Evolutionary conservation across 176 grass and related monocot species (phyloP), one percentile per base, ranked within the genome.

Genomic region (Saccharum spontaneum): DNA sequence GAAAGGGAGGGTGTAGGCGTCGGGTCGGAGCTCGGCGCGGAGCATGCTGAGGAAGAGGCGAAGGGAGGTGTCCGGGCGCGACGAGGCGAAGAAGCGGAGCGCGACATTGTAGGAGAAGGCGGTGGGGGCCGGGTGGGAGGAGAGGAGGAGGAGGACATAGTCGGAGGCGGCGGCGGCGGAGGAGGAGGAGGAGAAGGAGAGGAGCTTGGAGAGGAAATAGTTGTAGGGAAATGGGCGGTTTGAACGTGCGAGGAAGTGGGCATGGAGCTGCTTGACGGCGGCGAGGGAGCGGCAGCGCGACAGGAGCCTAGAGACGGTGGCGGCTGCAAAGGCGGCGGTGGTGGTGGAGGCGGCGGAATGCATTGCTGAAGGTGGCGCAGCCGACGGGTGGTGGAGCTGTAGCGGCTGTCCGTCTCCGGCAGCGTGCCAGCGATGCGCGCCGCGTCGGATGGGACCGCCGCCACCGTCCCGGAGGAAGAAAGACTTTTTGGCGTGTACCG

Each of bases 131-230:
- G 79, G 72, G 24, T 88, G 86, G 20, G 86, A 88, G 0, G 79
- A 20, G 79, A 88, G 71, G 49, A 88, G 86, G 48, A 70, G 73
- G 16, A 88, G 79, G 63, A 34, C 79, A 20, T 88, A 88, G 16
- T 77, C 64, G 79, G n/a, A n/a, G n/a, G 61, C 6, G 48, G 16
- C 7, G 71, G 15, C 1, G n/a, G 73, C 0, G 50, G 71, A 5
- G 39, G 52, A 2, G 37, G 79, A 23, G 31, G 15, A 10, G 44
- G 45, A 28, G 77, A 89, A 38, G 61, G 69, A 85, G 87, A 85
- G 76, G 48, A 85, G 87, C 61, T 76, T 89, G 61, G 87, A 89
- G 69, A 89, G 87, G 69, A 89, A 89, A 31, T 85, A 76, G 69
- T 89, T 89, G 76, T 89, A 89, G 14, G 87, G 87, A 33, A 89